Conservation (phyloP, 2,329 filamentous ascomycete genomes). For the Fusarium paranaense region DNA sequence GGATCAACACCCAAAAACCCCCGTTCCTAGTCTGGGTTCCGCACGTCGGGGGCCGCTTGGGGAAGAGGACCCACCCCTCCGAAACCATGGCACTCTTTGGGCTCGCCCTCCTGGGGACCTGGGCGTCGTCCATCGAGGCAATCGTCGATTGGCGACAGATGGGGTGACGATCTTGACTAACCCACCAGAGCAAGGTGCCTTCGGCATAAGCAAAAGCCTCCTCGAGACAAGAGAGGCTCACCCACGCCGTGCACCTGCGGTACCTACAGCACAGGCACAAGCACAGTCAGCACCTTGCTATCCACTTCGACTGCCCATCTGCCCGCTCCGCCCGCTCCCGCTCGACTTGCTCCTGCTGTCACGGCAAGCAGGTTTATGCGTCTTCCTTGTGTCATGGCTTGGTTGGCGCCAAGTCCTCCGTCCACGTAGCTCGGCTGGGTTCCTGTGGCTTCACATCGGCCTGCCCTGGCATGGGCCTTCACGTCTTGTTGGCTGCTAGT, state of each 20-base stretch:
- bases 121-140: slow-evolving; percentile 25
- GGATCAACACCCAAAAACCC: slow-evolving; percentile 27
- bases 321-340: slow-evolving; percentile 11
- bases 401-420: slow-evolving; percentile 30
- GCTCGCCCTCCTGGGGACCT: slow-evolving; percentile 8
- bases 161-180: slow-evolving; percentile 37
- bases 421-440: slow-evolving; percentile 35
- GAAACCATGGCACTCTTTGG: slow-evolving; percentile 32
- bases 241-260: slow-evolving; percentile 14
- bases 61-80: slow-evolving; percentile 29
- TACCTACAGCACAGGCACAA: slow-evolving; percentile 31
- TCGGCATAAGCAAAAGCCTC: slow-evolving; percentile 24
- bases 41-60: slow-evolving; percentile 4
- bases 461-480: slow-evolving; percentile 20
- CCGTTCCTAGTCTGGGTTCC: slow-evolving; percentile 26
- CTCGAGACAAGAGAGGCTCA: slow-evolving; percentile 18
- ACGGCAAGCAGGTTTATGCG: slow-evolving; percentile 35
- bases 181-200: slow-evolving; percentile 34
- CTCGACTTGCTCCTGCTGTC: slow-evolving; percentile 19
- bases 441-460: slow-evolving; percentile 22
- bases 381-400: slow-evolving; percentile 31
- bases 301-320: background rate
- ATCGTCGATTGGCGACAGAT: slow-evolving; percentile 44
- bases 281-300: slow-evolving; percentile 4
- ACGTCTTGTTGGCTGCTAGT: slow-evolving; percentile 26